A percentile compares a stretch with the other conserved stretches of the same genome.
phyloP scores from a whole-genome alignment of 371 early-diverging fungal species.

The Capniomyces stellatus region DNA sequence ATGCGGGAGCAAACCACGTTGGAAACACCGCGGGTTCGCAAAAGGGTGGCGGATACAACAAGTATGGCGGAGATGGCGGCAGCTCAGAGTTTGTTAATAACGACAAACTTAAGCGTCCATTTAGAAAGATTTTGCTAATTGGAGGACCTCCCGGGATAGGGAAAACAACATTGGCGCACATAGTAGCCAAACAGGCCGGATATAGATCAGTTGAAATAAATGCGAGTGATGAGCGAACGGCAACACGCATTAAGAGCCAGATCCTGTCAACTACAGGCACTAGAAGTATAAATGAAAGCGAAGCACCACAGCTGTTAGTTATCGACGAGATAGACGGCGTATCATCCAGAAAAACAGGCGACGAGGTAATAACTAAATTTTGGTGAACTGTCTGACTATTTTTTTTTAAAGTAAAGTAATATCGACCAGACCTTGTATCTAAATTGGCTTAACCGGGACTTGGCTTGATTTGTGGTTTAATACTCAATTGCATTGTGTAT shows the following conservation, averaged over 20 bases:
- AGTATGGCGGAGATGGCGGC: too few relatives aligned
- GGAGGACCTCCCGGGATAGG: conserved; percentile 96
- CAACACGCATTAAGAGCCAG: conserved; percentile 43
- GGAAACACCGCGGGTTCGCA: too few relatives aligned
- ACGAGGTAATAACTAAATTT: too few relatives aligned
- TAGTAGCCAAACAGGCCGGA: conserved; percentile 81
- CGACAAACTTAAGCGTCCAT: conserved; percentile 43
- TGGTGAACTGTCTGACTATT: too few relatives aligned
- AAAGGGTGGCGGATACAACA: too few relatives aligned
- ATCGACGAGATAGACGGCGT: conserved; percentile 97
- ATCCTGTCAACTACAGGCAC: conserved; percentile 58
- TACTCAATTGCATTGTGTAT: too few relatives aligned
- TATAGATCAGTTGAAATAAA: conserved; percentile 92
- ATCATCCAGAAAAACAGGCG: conserved; percentile 29
- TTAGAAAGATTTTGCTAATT: conserved; percentile 60
- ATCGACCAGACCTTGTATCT: too few relatives aligned
- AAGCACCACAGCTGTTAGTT: conserved; percentile 66
- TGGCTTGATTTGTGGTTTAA: too few relatives aligned
- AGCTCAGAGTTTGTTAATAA: too few relatives aligned
- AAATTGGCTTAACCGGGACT: too few relatives aligned
- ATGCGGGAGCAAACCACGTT: too few relatives aligned
- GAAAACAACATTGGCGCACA: conserved; percentile 95
- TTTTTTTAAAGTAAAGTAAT: too few relatives aligned
- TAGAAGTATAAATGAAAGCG: conserved; percentile 39
- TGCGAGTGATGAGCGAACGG: conserved; percentile 95